A percentile compares a stretch with the other conserved stretches of the same genome.
These are phyloP conservation scores for Ambispora gerdemannii DNA, from an alignment of 192 early-diverging fungal species.

Conservation along the genomic window DNA sequence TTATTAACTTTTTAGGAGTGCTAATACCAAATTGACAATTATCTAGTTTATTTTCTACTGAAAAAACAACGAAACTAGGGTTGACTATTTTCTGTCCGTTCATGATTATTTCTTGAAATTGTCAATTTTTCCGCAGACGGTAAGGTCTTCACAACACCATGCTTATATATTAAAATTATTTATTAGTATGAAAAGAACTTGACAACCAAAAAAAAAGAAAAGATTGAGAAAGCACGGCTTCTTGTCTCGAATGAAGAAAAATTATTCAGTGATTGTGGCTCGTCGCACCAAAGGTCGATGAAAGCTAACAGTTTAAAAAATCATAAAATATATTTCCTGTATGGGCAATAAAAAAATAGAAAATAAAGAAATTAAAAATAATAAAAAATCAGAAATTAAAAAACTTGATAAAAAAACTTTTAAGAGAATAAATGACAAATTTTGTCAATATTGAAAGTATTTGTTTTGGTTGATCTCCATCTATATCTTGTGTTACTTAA, in stretches of 20 bases:
- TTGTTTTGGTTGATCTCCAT: background rate
- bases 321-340: no score
- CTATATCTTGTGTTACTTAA: background rate
- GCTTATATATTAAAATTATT: no score
- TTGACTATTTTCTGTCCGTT: conserved; percentile 16
- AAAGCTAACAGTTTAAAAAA: conserved; percentile 16
- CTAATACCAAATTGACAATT: conserved; percentile 12
- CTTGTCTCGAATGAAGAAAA: conserved; percentile 11
- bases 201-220: conserved; percentile 23
- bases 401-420: conserved; percentile 7
- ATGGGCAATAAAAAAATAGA: conserved; percentile 7
- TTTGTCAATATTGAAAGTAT: conserved; percentile 16
- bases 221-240: conserved; percentile 14
- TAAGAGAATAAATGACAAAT: background rate
- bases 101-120: background rate
- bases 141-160: conserved; percentile 20
- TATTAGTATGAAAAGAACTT: conserved; percentile 25
- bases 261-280: conserved; percentile 4
- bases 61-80: conserved; percentile 6
- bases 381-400: conserved; percentile 1
- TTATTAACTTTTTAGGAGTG: background rate
- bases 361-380: background rate
- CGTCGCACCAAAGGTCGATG: conserved; percentile 5
- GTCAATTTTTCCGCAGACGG: conserved; percentile 15
- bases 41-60: background rate